Conservation (phyloP, 768 basidiomycete genomes). For the Mrakia blollopis region DNA sequence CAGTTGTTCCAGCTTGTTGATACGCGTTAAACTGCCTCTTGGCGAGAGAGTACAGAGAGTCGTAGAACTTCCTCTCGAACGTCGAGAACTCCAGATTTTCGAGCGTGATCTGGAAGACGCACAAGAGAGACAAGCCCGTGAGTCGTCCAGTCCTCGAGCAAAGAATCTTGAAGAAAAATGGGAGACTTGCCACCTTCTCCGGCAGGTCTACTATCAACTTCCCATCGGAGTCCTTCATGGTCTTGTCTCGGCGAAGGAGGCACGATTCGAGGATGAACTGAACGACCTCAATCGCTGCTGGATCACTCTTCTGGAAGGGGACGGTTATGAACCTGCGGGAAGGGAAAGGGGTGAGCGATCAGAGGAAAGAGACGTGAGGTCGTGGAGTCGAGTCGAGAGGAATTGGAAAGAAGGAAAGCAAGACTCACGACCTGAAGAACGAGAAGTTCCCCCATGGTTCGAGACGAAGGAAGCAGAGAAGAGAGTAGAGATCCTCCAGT, state of each 20-base stretch:
- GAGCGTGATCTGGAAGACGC: conserved; percentile 54
- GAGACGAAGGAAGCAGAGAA: conserved; percentile 51
- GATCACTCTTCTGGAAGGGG: conserved; percentile 84
- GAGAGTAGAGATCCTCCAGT: conserved; percentile 82
- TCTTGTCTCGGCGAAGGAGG: conserved; percentile 84
- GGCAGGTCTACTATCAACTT: conserved; percentile 84
- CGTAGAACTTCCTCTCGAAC: conserved; percentile 73
- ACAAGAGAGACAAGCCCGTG: not conserved
- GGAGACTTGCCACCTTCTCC: conserved; percentile 61
- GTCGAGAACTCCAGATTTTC: conserved; percentile 75
- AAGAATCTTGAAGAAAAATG: not conserved
- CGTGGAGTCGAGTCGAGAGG: too few relatives aligned
- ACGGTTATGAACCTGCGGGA: conserved; percentile 71
- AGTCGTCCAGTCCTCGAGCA: not conserved
- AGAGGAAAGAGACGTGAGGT: not conserved
- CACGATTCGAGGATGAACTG: conserved; percentile 88
- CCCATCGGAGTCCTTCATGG: conserved; percentile 79
- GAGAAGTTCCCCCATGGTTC: conserved; percentile 48
- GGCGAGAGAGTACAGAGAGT: conserved; percentile 72
- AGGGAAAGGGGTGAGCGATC: not conserved
- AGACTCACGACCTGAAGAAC: conserved; percentile 70
- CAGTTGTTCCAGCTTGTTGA: not conserved
- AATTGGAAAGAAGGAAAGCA: not conserved
- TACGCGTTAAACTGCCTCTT: conserved; percentile 69
- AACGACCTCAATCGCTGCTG: conserved; percentile 88